Evolutionary conservation across 139 green algal genomes (phyloP).

Genomic region (Chloropicon primus): DNA sequence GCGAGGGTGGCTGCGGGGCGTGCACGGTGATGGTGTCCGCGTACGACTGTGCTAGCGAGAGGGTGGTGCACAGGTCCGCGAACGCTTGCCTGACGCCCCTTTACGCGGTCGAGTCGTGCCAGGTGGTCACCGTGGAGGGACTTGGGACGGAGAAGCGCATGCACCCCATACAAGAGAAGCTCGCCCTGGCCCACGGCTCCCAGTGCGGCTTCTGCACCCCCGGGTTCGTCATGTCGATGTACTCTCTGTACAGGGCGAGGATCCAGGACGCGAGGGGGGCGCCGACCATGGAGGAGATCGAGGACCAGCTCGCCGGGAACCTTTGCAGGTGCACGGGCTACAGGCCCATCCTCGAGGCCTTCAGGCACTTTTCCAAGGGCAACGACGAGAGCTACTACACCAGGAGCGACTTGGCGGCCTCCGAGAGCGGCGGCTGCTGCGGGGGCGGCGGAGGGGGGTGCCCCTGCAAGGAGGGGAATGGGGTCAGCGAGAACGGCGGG

Average conservation of each 20-base stretch:
- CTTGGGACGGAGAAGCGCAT: slow-evolving; percentile 34
- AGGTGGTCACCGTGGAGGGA: slow-evolving; percentile 92
- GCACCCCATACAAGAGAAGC: slow-evolving; percentile 76
- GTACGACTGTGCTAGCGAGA: slow-evolving; percentile 28
- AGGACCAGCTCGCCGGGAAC: slow-evolving; percentile 86
- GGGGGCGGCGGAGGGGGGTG: not conserved
- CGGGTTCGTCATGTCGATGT: slow-evolving; percentile 99
- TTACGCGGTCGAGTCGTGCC: slow-evolving; percentile 77
- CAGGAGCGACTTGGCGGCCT: too few species aligned
- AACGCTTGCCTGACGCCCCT: slow-evolving; percentile 92
- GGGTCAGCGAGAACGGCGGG: slow-evolving; percentile 2
- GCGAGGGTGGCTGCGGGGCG: slow-evolving; percentile 86
- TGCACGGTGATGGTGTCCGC: slow-evolving; percentile 89
- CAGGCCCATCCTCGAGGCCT: slow-evolving; percentile 92
- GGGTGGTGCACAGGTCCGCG: slow-evolving; percentile 53
- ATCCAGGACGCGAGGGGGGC: slow-evolving; percentile 18
- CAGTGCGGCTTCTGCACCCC: slow-evolving; percentile 98
- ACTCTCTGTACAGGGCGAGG: slow-evolving; percentile 36
- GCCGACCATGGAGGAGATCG: slow-evolving; percentile 73
- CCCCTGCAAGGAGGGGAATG: not conserved
- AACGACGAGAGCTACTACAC: slow-evolving; percentile 27
- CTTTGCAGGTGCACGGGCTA: slow-evolving; percentile 95
- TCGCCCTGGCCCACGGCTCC: slow-evolving; percentile 76
- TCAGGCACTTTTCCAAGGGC: slow-evolving; percentile 76
- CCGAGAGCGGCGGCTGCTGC: not conserved